These are phyloP conservation scores for Millerago galiae DNA, from an alignment of 805 yeast species.

Conservation along the genomic window DNA sequence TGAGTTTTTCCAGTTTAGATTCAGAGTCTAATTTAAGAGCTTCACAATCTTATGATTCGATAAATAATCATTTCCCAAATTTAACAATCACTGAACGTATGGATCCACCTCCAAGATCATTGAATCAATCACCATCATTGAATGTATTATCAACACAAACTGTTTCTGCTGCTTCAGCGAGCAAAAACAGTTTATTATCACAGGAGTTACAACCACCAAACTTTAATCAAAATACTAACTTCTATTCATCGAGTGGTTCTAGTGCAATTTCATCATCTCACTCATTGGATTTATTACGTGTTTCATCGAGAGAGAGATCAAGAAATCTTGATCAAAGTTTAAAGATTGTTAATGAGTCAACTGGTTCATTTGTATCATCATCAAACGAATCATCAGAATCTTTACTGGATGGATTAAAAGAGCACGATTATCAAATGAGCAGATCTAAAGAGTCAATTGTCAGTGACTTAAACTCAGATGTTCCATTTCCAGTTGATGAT, in stretches of 20 bases:
- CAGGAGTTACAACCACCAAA: constrained; percentile 5
- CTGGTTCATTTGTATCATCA: no score
- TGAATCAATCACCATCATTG: not conserved
- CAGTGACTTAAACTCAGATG: not conserved
- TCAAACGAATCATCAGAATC: not conserved
- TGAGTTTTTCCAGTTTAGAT: not conserved
- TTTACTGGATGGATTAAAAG: no score
- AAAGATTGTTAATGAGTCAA: no score
- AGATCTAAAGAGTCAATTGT: not conserved
- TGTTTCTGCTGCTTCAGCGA: constrained; percentile 7
- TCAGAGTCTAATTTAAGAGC: not conserved
- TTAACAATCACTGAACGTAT: not conserved
- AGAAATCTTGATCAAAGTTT: not conserved
- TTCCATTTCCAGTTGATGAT: not conserved
- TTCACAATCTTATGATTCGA: not conserved
- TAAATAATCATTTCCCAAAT: not conserved
- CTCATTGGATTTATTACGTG: constrained; percentile 15
- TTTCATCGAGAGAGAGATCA: not conserved
- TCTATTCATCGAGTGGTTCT: constrained; percentile 8
- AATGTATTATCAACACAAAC: constrained; percentile 2
- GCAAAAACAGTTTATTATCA: not conserved
- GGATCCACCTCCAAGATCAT: not conserved
- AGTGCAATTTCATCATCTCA: constrained; percentile 15
- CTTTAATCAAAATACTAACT: constrained; percentile 6
- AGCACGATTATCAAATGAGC: no score